Conservation (phyloP, 2,329 filamentous ascomycete species). For the Cyclaneusma minus region DNA sequence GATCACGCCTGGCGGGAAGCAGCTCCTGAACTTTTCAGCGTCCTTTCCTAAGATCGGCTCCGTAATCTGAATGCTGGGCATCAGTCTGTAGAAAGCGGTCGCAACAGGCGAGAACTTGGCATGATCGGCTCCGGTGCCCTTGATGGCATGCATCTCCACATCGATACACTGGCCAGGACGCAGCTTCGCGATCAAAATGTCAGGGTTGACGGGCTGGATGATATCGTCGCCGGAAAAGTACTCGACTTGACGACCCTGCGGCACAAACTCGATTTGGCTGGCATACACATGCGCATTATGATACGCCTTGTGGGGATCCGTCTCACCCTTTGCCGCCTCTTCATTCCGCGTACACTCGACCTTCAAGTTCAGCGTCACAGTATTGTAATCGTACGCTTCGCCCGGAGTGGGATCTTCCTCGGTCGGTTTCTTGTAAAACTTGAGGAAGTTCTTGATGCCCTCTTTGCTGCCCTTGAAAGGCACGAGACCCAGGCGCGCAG, state of each 20-base stretch:
- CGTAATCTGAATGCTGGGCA: constrained; percentile 75
- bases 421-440: constrained; percentile 61
- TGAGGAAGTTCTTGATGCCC: constrained; percentile 63
- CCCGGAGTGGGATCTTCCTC: constrained; percentile 43
- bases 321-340: constrained; percentile 55
- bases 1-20: constrained; percentile 84
- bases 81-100: constrained; percentile 79
- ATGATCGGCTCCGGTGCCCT: constrained; percentile 86
- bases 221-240: constrained; percentile 52
- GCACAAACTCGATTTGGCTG: constrained; percentile 59
- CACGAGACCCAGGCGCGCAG: constrained; percentile 77
- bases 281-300: constrained; percentile 74
- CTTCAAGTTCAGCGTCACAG: constrained; percentile 61
- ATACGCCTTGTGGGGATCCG: constrained; percentile 73
- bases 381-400: constrained; percentile 67
- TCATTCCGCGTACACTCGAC: constrained; percentile 69
- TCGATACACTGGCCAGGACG: constrained; percentile 79
- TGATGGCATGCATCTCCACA: constrained; percentile 83
- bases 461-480: constrained; percentile 69
- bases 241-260: constrained; percentile 55
- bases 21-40: constrained; percentile 76
- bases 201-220: constrained; percentile 70
- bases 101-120: constrained; percentile 95
- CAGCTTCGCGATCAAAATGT: constrained; percentile 89
- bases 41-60: constrained; percentile 74